These are phyloP conservation scores for Euphorbia tirucalli DNA, from an alignment of 345 rosid species.

Conservation along the genomic window DNA sequence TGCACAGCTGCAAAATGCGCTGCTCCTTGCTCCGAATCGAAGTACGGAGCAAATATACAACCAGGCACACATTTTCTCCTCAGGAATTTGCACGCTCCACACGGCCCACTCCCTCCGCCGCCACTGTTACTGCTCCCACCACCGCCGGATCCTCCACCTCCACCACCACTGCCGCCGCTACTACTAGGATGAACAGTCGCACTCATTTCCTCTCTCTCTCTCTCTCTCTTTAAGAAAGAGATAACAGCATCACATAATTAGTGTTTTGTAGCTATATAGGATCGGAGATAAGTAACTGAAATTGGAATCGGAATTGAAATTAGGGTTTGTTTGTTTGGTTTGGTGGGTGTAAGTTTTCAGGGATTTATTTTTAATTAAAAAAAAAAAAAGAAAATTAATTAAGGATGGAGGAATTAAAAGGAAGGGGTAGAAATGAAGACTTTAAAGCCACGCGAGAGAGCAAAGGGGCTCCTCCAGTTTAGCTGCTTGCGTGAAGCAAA, in stretches of 20 bases:
- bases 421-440: slow-evolving; percentile 46
- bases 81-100: slow-evolving; percentile 36
- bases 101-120: slow-evolving; percentile 21
- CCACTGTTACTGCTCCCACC: not conserved
- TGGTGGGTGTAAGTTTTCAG: not conserved
- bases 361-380: too few species aligned
- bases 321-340: slow-evolving; percentile 56
- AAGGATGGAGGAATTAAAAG: slow-evolving; percentile 26
- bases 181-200: slow-evolving; percentile 39
- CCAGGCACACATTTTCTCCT: slow-evolving; percentile 36
- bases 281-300: too few species aligned
- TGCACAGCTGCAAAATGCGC: slow-evolving; percentile 39
- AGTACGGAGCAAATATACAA: slow-evolving; percentile 38
- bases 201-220: slow-evolving; percentile 45
- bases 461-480: slow-evolving; percentile 49
- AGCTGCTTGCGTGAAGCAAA: slow-evolving; percentile 99
- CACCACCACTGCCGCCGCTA: slow-evolving; percentile 39
- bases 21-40: slow-evolving; percentile 36
- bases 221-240: not conserved
- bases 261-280: slow-evolving; percentile 8
- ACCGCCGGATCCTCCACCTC: slow-evolving; percentile 27
- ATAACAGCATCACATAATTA: slow-evolving; percentile 4
- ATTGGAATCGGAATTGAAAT: not conserved
- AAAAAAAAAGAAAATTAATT: not conserved
- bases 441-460: slow-evolving; percentile 97